Percentiles rank a stretch among this genome's conserved stretches.
These are phyloP conservation scores for Chlamydomonas eustigma DNA, from an alignment of 139 green algal genomes.

Conservation along the genomic window DNA sequence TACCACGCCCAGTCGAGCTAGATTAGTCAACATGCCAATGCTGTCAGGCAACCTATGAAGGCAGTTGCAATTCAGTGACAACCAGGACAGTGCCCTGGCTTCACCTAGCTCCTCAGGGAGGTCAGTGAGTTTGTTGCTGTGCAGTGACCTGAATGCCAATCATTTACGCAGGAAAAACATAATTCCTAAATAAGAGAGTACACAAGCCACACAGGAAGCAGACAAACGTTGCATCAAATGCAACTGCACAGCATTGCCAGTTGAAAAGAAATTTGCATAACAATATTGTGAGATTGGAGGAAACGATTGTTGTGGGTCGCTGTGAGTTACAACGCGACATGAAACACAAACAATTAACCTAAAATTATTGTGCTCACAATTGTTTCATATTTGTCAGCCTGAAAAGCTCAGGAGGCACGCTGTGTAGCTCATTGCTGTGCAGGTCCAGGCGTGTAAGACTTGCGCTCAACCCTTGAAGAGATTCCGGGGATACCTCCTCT, in stretches of 20 bases:
- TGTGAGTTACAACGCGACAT: background rate
- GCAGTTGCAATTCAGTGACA: background rate
- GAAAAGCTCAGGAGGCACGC: background rate
- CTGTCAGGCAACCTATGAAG: background rate
- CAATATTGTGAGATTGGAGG: background rate
- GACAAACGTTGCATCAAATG: background rate
- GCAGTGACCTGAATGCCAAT: background rate
- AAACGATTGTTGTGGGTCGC: background rate
- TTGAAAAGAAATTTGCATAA: background rate
- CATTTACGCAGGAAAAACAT: background rate
- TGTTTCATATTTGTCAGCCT: background rate
- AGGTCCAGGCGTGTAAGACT: conserved; percentile 4
- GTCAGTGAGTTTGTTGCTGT: background rate
- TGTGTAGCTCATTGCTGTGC: background rate
- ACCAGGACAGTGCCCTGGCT: background rate
- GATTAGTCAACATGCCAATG: background rate
- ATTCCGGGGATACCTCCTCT: background rate
- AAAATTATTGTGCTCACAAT: background rate
- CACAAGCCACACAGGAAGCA: background rate
- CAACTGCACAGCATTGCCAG: background rate
- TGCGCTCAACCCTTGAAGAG: background rate
- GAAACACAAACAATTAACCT: background rate
- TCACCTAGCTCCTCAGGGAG: conserved; percentile 6
- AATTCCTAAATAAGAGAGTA: background rate
- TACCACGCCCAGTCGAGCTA: background rate